Evolutionary conservation across 2,329 filamentous ascomycete genomes (phyloP), one percentile per base, ranked within the genome.

Genomic region (Exophiala aquamarina): DNA sequence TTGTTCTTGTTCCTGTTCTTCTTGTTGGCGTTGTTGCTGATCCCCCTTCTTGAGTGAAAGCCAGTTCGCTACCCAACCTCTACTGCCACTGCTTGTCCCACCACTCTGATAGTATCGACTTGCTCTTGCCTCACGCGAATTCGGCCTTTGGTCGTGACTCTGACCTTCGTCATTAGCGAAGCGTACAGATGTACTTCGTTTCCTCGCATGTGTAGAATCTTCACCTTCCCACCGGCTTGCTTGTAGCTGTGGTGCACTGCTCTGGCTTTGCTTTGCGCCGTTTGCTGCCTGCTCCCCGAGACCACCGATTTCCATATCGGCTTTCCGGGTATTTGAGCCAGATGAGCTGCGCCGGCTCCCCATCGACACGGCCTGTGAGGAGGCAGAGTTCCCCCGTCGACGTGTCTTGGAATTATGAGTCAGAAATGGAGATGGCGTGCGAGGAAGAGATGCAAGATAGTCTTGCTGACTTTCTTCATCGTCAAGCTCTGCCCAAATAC

Each of bases 401-500:
- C 48, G 47, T 9, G 28, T 42, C 17, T 41, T 44, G 29, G 32
- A 37, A 20, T 44, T 53, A 10, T 48, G 42, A 10, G 41, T 53
- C 43, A 56, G 45, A 20, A 56, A 57, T 2, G 55, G 54, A 49
- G 46, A 56, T 28, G 43, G 48, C 40, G 55, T 56, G 36, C 37
- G 48, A 15, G 51, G 52, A 15, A 41, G 54, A 37, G 39, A 60
- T 70, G 65, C 41, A 70, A 69, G 47, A 65, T 70, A 21, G 69
- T 65, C 15, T 21, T 47, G 52, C 17, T 65, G 66, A 47, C 63
- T 61, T 17, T 81, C 78, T 32, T 86, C 82, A 59, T 95, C 90
- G 61, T 93, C 85, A 11, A 95, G 75, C 64, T 94, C 89, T 46
- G 83, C 87, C 90, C 89, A 95, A 23, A 95, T 93, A 59, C 93